phyloP scores from a whole-genome alignment of 139 green algal species.

The Chlamydomonas schloesseri region DNA sequence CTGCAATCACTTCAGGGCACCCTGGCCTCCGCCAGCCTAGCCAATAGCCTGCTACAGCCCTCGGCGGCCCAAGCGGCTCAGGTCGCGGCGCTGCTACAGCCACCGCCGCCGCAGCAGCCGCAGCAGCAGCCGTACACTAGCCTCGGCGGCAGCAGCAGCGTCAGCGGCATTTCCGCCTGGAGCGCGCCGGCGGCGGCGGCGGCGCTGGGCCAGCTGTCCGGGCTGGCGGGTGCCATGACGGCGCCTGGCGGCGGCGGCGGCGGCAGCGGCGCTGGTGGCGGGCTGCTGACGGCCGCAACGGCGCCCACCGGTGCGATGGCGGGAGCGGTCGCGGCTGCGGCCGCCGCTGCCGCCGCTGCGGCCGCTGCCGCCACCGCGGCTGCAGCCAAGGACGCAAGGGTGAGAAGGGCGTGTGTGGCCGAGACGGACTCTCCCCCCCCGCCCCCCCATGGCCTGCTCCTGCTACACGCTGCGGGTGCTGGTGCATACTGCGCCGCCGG shows the following conservation, averaged over 20 bases:
- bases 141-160: not conserved
- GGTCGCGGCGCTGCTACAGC: not conserved
- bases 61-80: not conserved
- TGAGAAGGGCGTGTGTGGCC: too few species aligned
- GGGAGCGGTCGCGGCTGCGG: not conserved
- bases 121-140: too few species aligned
- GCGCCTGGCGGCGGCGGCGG: not conserved
- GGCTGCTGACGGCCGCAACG: not conserved
- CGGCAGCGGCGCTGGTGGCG: not conserved
- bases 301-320: not conserved
- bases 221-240: not conserved
- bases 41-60: conserved; percentile 16
- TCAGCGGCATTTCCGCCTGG: conserved; percentile 2
- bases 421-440: too few species aligned
- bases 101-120: not conserved
- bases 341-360: not conserved
- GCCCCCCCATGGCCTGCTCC: too few species aligned
- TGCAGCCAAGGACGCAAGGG: not conserved
- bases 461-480: too few species aligned
- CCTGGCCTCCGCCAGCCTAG: conserved; percentile 36
- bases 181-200: not conserved
- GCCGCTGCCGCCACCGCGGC: not conserved
- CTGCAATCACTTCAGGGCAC: conserved; percentile 34
- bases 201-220: not conserved
- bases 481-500: too few species aligned